phyloP scores from a whole-genome alignment of 2,329 filamentous ascomycete genomes.

The Pezicula neosporulosa region DNA sequence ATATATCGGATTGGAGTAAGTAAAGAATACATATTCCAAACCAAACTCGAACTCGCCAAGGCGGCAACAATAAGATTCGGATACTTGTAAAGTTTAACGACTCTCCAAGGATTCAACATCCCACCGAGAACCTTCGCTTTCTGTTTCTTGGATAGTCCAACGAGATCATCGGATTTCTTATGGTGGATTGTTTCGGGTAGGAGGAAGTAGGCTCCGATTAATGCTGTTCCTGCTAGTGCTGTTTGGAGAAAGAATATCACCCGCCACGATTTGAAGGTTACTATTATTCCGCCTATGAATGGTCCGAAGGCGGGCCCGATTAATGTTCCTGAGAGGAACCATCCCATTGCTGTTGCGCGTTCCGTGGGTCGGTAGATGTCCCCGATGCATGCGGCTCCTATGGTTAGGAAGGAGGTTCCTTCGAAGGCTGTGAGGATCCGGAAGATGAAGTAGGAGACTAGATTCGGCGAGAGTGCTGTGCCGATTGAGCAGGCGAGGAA shows the following conservation, averaged over 20 bases:
- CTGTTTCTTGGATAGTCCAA: slow-evolving; percentile 44
- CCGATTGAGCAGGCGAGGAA: slow-evolving; percentile 70
- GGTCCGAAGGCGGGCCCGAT: slow-evolving; percentile 69
- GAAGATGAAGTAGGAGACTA: slow-evolving; percentile 71
- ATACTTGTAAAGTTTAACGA: slow-evolving; percentile 62
- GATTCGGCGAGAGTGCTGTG: slow-evolving; percentile 67
- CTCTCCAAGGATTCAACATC: slow-evolving; percentile 65
- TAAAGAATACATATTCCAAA: slow-evolving; percentile 74
- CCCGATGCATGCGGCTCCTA: slow-evolving; percentile 67
- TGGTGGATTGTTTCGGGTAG: slow-evolving; percentile 72
- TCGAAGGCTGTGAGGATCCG: slow-evolving; percentile 72
- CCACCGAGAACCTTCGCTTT: slow-evolving; percentile 53
- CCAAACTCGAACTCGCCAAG: slow-evolving; percentile 57
- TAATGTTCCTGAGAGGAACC: slow-evolving; percentile 69
- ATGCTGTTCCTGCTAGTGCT: slow-evolving; percentile 58
- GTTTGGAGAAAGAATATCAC: slow-evolving; percentile 77
- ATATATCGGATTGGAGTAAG: slow-evolving; percentile 70
- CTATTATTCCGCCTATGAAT: slow-evolving; percentile 72
- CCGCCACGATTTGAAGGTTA: slow-evolving; percentile 70
- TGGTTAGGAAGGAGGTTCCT: slow-evolving; percentile 70
- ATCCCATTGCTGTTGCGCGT: slow-evolving; percentile 69
- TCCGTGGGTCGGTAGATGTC: slow-evolving; percentile 64
- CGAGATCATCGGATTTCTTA: slow-evolving; percentile 58
- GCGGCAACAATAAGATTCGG: slow-evolving; percentile 64
- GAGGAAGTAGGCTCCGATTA: slow-evolving; percentile 58